A percentile compares a stretch with the other conserved stretches of the same genome.
phyloP scores from a whole-genome alignment of 495 filamentous ascomycete species.

The Daldinia loculata region DNA sequence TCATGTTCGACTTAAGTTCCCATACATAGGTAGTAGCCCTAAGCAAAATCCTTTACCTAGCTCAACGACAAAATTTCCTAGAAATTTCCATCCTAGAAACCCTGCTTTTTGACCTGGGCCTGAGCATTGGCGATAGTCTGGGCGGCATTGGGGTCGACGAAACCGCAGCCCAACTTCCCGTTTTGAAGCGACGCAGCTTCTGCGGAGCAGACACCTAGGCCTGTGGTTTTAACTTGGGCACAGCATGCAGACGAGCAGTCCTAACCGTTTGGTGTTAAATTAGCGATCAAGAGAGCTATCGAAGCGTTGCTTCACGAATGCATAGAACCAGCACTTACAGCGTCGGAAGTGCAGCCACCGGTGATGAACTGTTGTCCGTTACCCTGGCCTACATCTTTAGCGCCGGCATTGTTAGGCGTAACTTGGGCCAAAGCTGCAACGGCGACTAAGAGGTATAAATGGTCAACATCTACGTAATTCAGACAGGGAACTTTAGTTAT shows the following conservation, averaged over 20 bases:
- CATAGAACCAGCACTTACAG: conserved; percentile 36
- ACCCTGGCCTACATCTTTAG: conserved; percentile 60
- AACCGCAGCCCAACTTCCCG: conserved; percentile 53
- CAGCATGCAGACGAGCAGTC: conserved; percentile 42
- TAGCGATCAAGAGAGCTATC: neutral
- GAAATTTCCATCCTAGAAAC: conserved; percentile 12
- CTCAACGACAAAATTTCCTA: no score
- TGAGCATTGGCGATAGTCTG: conserved; percentile 36
- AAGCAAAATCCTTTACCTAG: no score
- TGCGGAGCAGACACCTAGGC: conserved; percentile 46
- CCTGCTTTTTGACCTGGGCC: conserved; percentile 37
- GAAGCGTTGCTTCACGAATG: neutral
- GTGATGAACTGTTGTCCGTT: conserved; percentile 62
- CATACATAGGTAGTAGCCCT: no score
- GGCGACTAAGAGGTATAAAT: conserved; percentile 38
- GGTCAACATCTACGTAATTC: neutral
- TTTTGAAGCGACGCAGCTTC: conserved; percentile 45
- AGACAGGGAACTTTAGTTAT: neutral
- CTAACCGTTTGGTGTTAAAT: neutral
- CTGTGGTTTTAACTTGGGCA: conserved; percentile 34
- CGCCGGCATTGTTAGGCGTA: conserved; percentile 54
- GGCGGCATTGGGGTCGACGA: conserved; percentile 55
- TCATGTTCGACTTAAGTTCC: neutral
- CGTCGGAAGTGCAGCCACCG: conserved; percentile 56
- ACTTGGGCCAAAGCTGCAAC: conserved; percentile 45